Evolutionary conservation across 1,284 basidiomycete species (phyloP).

Genomic region (Tremellales sp.): DNA sequence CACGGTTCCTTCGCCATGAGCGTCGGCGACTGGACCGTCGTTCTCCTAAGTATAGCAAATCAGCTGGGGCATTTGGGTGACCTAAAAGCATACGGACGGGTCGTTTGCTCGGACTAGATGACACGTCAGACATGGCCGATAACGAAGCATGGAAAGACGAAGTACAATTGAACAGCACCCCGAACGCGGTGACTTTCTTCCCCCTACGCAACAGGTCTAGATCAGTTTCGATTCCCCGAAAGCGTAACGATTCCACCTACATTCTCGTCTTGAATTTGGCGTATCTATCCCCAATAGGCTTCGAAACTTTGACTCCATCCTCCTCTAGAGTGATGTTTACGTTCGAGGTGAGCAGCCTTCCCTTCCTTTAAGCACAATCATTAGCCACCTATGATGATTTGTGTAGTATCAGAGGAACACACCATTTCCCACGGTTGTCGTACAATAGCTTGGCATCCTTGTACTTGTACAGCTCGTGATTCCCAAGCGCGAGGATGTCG

Average conservation of each 20-base stretch:
- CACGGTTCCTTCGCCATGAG: conserved; percentile 67
- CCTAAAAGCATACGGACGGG: conserved; percentile 16
- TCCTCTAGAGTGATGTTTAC: conserved; percentile 73
- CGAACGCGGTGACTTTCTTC: conserved; percentile 68
- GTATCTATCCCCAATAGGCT: conserved; percentile 56
- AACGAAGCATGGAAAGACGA: not conserved
- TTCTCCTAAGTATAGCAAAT: conserved; percentile 65
- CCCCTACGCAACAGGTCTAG: conserved; percentile 50
- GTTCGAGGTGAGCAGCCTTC: conserved; percentile 76
- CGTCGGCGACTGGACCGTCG: conserved; percentile 65
- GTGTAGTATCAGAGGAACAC: conserved; percentile 25
- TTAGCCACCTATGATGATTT: conserved; percentile 23
- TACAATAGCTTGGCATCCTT: conserved; percentile 72
- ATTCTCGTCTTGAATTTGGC: conserved; percentile 70
- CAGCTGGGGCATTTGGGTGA: not conserved
- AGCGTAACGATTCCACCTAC: conserved; percentile 49
- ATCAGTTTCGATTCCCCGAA: conserved; percentile 1
- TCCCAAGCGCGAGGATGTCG: conserved; percentile 80
- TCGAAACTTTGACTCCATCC: conserved; percentile 33
- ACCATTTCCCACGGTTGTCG: conserved; percentile 57
- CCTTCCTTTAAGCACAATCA: conserved; percentile 46
- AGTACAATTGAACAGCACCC: conserved; percentile 65
- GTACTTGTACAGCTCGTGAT: conserved; percentile 83
- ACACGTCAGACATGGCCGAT: conserved; percentile 2
- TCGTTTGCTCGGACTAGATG: conserved; percentile 39